Percentiles rank a stretch among this genome's conserved stretches.
Conservation (phyloP, 164 flowering plant genomes). For the Kingdonia uniflora region DNA sequence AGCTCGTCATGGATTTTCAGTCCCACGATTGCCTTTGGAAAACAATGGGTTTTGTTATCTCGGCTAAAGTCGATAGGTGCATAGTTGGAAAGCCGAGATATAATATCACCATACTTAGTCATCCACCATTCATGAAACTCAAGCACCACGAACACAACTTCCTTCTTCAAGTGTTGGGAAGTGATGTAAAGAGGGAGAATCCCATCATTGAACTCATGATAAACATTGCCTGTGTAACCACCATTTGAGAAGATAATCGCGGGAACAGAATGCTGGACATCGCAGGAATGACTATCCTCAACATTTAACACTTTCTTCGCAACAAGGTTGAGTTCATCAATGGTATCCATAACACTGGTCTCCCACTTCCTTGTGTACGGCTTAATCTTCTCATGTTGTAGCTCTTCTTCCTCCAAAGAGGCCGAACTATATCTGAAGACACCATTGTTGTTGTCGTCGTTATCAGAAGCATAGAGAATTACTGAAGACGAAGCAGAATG, state of each 20-base stretch:
- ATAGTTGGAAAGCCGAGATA: slow-evolving; percentile 60
- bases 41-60: slow-evolving; percentile 67
- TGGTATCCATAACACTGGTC: slow-evolving; percentile 51
- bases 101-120: slow-evolving; percentile 54
- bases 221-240: slow-evolving; percentile 89
- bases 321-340: slow-evolving; percentile 52
- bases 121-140: slow-evolving; percentile 90
- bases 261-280: slow-evolving; percentile 64
- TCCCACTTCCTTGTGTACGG: slow-evolving; percentile 98
- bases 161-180: slow-evolving; percentile 55
- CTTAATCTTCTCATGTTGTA: slow-evolving; percentile 53
- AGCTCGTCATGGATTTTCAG: slow-evolving; percentile 86
- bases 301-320: slow-evolving; percentile 11
- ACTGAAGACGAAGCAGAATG: slow-evolving; percentile 53
- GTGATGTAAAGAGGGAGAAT: slow-evolving; percentile 78
- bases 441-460: slow-evolving; percentile 2
- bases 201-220: slow-evolving; percentile 96
- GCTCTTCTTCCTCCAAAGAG: slow-evolving; percentile 8
- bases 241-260: slow-evolving; percentile 87
- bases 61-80: slow-evolving; percentile 50
- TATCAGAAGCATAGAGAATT: slow-evolving; percentile 35
- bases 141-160: slow-evolving; percentile 71
- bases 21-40: slow-evolving; percentile 69
- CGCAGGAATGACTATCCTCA: slow-evolving; percentile 29
- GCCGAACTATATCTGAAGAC: too few relatives aligned